Conservation (phyloP, 78 protist species). For the Polysphondylium violaceum region DNA sequence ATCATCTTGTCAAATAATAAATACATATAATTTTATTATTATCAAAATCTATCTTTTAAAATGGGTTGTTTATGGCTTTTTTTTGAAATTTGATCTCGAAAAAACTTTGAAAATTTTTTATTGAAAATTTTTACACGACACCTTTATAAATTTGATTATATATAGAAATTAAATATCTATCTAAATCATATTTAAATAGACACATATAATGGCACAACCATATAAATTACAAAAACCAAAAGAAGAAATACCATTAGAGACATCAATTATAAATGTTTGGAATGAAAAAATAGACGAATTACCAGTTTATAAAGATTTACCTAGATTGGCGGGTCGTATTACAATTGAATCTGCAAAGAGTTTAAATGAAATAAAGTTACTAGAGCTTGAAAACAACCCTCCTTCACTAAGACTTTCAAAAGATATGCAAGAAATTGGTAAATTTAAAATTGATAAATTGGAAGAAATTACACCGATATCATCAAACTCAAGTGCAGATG, state of each 20-base stretch:
- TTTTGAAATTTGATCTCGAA: no score
- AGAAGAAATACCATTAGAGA: slow-evolving; percentile 20
- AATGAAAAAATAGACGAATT: no score
- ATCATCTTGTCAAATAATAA: no score
- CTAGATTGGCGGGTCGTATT: slow-evolving; percentile 61
- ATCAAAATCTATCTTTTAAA: no score
- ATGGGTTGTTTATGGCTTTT: no score
- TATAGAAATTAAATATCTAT: no score
- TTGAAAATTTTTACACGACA: no score
- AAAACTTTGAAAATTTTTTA: no score
- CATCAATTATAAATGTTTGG: no score
- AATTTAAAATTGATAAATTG: slow-evolving; percentile 12
- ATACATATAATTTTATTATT: no score
- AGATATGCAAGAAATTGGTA: background rate
- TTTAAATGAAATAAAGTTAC: background rate
- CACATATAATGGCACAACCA: slow-evolving; percentile 1
- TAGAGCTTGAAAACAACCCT: background rate
- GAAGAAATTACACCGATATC: background rate
- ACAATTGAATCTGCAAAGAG: background rate
- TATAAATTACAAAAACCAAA: slow-evolving; percentile 15
- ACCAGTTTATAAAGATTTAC: slow-evolving; percentile 76
- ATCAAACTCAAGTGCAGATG: slow-evolving; percentile 10
- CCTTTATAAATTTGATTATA: no score
- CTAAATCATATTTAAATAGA: no score
- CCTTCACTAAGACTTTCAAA: slow-evolving; percentile 6